Conservation (phyloP, 1,139 yeast genomes). For the Scheffersomyces segobiensis region DNA sequence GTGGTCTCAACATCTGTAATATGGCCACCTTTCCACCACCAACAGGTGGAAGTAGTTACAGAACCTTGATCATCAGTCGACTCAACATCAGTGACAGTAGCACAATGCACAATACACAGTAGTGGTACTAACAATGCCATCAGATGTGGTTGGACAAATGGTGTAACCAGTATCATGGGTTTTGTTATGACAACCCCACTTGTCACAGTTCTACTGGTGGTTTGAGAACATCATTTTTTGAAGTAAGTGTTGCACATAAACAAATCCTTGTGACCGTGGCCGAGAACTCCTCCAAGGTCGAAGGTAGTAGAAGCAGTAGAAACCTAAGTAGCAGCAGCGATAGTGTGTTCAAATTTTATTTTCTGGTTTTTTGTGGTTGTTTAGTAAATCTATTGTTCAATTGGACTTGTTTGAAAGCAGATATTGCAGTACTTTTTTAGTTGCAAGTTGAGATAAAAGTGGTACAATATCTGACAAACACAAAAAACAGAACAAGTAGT, state of each 20-base stretch:
- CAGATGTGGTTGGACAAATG: conserved; percentile 9
- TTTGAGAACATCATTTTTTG: background rate
- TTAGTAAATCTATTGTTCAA: too few species aligned
- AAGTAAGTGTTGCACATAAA: background rate
- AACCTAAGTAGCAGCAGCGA: background rate
- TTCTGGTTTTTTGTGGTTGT: background rate
- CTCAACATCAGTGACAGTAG: background rate
- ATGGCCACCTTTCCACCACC: background rate
- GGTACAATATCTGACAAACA: background rate
- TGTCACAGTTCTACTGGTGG: background rate
- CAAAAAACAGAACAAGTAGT: background rate
- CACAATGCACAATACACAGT: conserved; percentile 14
- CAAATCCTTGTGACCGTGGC: background rate
- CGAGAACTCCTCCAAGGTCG: background rate
- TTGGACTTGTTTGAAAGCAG: background rate
- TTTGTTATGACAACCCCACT: background rate
- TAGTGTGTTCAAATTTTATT: background rate
- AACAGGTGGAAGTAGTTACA: background rate
- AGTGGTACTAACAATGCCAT: conserved; percentile 9
- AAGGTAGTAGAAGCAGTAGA: background rate
- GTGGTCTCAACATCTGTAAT: background rate
- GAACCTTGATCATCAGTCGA: background rate
- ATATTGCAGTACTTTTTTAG: background rate
- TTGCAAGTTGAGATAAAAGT: background rate
- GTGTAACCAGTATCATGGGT: conserved; percentile 8